Conservation (phyloP, 2,329 filamentous ascomycete genomes). For the Trichophyton rubrum region DNA sequence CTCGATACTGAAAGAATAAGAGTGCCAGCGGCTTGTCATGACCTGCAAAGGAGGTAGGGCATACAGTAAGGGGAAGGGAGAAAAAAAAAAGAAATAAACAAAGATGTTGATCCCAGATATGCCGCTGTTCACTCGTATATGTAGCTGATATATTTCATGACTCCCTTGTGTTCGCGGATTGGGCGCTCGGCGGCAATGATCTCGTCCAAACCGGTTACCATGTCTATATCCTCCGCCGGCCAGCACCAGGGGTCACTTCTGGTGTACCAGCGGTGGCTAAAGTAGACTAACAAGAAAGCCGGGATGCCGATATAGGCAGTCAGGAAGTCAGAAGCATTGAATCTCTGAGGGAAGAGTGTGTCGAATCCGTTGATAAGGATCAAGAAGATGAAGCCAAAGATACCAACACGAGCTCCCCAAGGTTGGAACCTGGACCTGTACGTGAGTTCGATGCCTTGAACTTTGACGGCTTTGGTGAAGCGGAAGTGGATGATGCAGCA, state of each 20-base stretch:
- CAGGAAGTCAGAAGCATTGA: conserved; percentile 51
- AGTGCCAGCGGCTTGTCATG: too few species aligned
- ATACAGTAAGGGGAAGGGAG: neutral
- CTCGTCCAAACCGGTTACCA: conserved; percentile 43
- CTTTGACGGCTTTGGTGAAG: conserved; percentile 41
- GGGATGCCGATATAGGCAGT: conserved; percentile 55
- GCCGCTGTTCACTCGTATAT: conserved; percentile 11
- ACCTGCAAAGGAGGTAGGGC: neutral
- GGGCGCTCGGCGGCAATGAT: conserved; percentile 35
- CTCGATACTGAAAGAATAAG: too few species aligned
- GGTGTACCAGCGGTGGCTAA: conserved; percentile 38
- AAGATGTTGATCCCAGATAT: neutral
- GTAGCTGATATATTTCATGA: conserved; percentile 9
- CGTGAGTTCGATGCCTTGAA: conserved; percentile 40
- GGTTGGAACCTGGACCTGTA: conserved; percentile 47
- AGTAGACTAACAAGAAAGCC: conserved; percentile 45
- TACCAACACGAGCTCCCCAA: conserved; percentile 50
- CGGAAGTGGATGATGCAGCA: conserved; percentile 50
- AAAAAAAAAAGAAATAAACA: neutral
- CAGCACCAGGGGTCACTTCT: conserved; percentile 42
- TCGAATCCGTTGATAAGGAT: conserved; percentile 63
- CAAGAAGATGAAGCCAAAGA: conserved; percentile 45
- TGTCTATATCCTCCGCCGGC: conserved; percentile 39
- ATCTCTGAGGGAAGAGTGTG: conserved; percentile 56
- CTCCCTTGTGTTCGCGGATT: conserved; percentile 16